Conservation (phyloP, 2,329 filamentous ascomycete genomes). For the Cladosporium cucumerinum region DNA sequence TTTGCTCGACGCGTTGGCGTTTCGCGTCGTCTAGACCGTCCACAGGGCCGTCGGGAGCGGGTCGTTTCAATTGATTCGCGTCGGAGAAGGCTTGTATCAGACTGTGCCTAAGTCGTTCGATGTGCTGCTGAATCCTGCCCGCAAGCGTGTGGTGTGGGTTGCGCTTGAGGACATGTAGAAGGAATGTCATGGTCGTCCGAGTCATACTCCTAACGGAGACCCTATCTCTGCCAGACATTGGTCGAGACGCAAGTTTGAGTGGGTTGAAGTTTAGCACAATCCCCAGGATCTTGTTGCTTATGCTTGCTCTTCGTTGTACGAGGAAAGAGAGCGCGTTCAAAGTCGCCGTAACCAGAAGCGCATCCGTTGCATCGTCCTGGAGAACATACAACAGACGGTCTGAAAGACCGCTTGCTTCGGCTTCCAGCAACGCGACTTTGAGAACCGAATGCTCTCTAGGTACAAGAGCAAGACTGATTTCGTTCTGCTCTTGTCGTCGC, state of each 20-base stretch:
- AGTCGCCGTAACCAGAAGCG: slow-evolving; percentile 83
- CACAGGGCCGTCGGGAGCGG: slow-evolving; percentile 65
- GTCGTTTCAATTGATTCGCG: slow-evolving; percentile 65
- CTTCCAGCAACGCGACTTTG: slow-evolving; percentile 77
- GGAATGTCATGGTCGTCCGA: slow-evolving; percentile 79
- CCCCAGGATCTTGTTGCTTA: slow-evolving; percentile 80
- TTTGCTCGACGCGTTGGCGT: slow-evolving; percentile 66
- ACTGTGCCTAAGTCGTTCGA: slow-evolving; percentile 77
- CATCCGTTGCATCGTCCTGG: slow-evolving; percentile 81
- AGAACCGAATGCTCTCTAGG: slow-evolving; percentile 79
- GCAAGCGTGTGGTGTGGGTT: slow-evolving; percentile 74
- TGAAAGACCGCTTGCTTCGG: slow-evolving; percentile 84
- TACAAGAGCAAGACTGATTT: slow-evolving; percentile 83
- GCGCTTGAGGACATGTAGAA: slow-evolving; percentile 79
- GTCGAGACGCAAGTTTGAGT: slow-evolving; percentile 61
- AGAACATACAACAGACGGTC: slow-evolving; percentile 83
- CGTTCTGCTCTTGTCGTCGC: slow-evolving; percentile 73
- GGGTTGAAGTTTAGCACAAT: slow-evolving; percentile 90
- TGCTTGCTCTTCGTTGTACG: slow-evolving; percentile 74
- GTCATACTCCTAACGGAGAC: slow-evolving; percentile 92
- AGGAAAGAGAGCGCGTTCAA: slow-evolving; percentile 83
- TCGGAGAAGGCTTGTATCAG: slow-evolving; percentile 79
- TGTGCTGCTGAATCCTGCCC: slow-evolving; percentile 78
- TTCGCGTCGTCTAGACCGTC: slow-evolving; percentile 75
- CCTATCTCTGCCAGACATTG: slow-evolving; percentile 60